Percentiles rank a stretch among this genome's conserved stretches.
Conservation (phyloP, 495 filamentous ascomycete genomes). For the Tuber aestivum region DNA sequence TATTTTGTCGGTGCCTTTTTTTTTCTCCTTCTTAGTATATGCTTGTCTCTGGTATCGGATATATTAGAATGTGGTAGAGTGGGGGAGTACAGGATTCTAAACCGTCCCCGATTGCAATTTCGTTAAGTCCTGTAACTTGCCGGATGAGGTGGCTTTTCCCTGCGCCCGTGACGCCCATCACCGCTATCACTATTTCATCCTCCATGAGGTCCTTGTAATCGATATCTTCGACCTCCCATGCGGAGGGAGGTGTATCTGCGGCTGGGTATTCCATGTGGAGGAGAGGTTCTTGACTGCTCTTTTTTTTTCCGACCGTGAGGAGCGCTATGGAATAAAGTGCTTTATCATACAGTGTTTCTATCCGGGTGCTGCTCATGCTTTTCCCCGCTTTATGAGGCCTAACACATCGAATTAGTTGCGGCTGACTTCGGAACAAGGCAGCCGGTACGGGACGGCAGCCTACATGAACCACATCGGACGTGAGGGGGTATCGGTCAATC, state of each 20-base stretch:
- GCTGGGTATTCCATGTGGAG: not conserved
- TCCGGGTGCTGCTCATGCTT: not conserved
- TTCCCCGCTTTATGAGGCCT: not conserved
- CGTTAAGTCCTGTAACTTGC: conserved; percentile 24
- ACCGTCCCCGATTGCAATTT: conserved; percentile 32
- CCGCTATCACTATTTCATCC: conserved; percentile 37
- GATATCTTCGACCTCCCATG: not conserved
- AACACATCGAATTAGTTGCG: not conserved
- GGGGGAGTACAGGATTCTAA: conserved; percentile 29
- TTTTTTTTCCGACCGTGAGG: not conserved
- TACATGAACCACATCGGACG: not conserved
- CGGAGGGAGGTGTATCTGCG: not conserved
- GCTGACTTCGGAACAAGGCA: not conserved
- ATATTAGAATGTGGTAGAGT: not conserved
- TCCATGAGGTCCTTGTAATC: not conserved
- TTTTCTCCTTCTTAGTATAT: not conserved
- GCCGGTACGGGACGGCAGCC: not conserved
- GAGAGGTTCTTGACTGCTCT: not conserved
- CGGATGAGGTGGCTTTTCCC: conserved; percentile 48
- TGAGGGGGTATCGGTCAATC: not conserved
- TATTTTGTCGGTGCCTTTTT: conserved; percentile 33
- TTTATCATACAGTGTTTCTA: not conserved
- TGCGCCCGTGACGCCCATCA: conserved; percentile 48
- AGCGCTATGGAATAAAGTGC: not conserved
- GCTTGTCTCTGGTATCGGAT: not conserved